phyloP scores from a whole-genome alignment of 1,139 yeast species.

The Geotrichum klebahnii region DNA sequence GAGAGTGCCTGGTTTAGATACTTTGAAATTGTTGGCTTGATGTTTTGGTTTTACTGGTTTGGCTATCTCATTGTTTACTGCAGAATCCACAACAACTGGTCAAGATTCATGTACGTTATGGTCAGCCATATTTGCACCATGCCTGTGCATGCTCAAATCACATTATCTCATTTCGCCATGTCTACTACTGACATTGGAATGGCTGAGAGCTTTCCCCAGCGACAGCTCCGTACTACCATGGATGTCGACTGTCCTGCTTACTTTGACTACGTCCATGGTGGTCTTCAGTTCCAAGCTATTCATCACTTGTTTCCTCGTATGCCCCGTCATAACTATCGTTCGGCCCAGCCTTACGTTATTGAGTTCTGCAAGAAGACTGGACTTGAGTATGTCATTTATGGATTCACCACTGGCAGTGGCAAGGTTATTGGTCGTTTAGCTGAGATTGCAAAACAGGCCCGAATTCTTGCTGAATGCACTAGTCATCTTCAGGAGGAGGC shows the following conservation, averaged over 20 bases:
- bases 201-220: conserved; percentile 73
- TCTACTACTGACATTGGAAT: conserved; percentile 81
- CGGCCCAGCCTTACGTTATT: conserved; percentile 66
- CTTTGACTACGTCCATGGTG: conserved; percentile 89
- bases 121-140: conserved; percentile 77
- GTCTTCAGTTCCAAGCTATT: conserved; percentile 85
- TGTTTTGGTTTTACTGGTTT: conserved; percentile 72
- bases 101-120: conserved; percentile 56
- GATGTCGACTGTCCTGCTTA: conserved; percentile 92
- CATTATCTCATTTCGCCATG: conserved; percentile 89
- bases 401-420: conserved; percentile 73
- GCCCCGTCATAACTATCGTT: conserved; percentile 81
- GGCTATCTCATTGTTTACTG: conserved; percentile 60
- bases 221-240: conserved; percentile 88
- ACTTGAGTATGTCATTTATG: conserved; percentile 75
- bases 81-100: conserved; percentile 49
- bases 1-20: conserved; percentile 84
- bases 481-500: conserved; percentile 37
- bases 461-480: conserved; percentile 65
- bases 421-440: conserved; percentile 64
- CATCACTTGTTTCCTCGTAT: conserved; percentile 87
- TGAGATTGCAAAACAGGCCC: conserved; percentile 76
- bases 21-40: conserved; percentile 65
- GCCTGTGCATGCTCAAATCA: conserved; percentile 90
- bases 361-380: conserved; percentile 77